Evolutionary conservation across 306 rosid species (phyloP).

Genomic region (Argentina anserina): DNA sequence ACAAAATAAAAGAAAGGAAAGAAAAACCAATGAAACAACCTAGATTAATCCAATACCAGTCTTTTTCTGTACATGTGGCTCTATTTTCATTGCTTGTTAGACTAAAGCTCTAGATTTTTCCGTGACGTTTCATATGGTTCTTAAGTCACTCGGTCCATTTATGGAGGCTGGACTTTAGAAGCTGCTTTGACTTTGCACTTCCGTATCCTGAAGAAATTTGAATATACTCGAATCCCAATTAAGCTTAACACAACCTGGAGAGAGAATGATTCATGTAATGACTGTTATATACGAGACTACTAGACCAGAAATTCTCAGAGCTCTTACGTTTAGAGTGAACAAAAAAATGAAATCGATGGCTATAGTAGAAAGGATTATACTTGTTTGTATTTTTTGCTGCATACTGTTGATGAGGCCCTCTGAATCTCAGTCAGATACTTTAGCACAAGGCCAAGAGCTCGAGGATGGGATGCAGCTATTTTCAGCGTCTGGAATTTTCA

Average conservation of each 20-base stretch:
- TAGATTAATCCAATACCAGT: too few species aligned
- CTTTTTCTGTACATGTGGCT: neutral
- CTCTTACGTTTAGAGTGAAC: neutral
- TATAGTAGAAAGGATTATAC: neutral
- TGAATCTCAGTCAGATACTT: constrained; percentile 12
- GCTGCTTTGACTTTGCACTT: neutral
- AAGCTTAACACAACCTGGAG: neutral
- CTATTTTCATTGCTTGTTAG: neutral
- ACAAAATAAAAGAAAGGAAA: neutral
- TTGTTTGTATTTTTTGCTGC: neutral
- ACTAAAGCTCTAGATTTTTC: neutral
- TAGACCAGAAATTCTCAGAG: neutral
- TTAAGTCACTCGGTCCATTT: too few species aligned
- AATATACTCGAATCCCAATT: neutral
- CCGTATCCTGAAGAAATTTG: neutral
- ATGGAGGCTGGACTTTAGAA: neutral
- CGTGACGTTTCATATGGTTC: neutral
- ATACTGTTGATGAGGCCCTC: neutral
- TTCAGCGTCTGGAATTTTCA: constrained; percentile 18
- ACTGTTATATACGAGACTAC: neutral
- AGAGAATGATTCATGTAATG: neutral
- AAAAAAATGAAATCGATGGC: neutral
- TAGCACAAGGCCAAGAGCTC: constrained; percentile 26
- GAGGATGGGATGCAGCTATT: constrained; percentile 14
- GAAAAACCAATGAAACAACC: too few species aligned